These are phyloP conservation scores for Royoungia palumana DNA, from an alignment of 768 basidiomycete species.

Conservation along the genomic window DNA sequence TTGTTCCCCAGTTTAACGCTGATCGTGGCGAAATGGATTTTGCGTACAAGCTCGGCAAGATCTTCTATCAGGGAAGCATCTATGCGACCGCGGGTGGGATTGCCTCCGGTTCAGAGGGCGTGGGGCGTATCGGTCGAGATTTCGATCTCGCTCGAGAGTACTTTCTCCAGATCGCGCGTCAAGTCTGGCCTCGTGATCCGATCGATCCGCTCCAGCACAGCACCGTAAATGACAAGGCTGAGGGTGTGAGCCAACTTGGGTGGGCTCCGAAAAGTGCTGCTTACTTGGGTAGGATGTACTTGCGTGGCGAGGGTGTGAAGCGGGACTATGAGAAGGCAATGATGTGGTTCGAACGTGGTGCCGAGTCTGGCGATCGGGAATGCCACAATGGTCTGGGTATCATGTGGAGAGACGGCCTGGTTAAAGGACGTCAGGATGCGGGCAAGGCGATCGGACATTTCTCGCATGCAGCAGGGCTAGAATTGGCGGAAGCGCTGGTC, in stretches of 20 bases:
- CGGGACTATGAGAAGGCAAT: constrained; percentile 71
- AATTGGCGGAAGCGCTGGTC: constrained; percentile 89
- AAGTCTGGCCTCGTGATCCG: constrained; percentile 86
- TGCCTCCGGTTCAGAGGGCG: constrained; percentile 87
- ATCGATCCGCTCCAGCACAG: constrained; percentile 47
- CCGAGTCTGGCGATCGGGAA: constrained; percentile 78
- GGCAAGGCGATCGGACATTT: constrained; percentile 68
- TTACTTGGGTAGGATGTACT: constrained; percentile 89
- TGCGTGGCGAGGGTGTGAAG: constrained; percentile 90
- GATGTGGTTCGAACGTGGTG: constrained; percentile 93
- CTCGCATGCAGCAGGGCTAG: constrained; percentile 74
- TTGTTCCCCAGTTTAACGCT: constrained; percentile 74
- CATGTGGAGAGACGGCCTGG: constrained; percentile 85
- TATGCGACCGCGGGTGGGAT: constrained; percentile 78
- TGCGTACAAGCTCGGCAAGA: constrained; percentile 89
- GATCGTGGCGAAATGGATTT: constrained; percentile 88
- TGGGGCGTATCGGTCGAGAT: constrained; percentile 81
- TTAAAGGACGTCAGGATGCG: constrained; percentile 63
- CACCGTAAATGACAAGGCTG: constrained; percentile 45
- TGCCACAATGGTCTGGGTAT: constrained; percentile 88
- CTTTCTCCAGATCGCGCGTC: constrained; percentile 79
- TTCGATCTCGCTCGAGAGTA: constrained; percentile 75
- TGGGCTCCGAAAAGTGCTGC: constrained; percentile 78
- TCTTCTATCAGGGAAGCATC: constrained; percentile 94
- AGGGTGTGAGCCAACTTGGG: constrained; percentile 49